Evolutionary conservation across 1,284 basidiomycete genomes (phyloP).

Genomic region (Austropuccinia psidii): DNA sequence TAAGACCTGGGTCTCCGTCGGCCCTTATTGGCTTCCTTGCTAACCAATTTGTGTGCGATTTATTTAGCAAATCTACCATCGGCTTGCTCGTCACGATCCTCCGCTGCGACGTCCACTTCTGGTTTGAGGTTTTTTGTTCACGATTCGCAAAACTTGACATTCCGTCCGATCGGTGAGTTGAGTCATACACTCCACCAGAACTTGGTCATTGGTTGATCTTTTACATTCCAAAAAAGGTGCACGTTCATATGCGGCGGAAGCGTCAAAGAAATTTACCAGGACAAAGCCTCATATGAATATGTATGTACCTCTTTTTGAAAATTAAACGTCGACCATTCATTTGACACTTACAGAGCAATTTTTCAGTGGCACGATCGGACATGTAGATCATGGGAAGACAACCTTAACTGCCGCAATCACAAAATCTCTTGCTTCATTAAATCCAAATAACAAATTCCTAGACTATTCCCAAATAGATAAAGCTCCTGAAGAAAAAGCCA

Average conservation of each 20-base stretch:
- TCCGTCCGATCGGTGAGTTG: too few species aligned
- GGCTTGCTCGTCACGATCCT: too few species aligned
- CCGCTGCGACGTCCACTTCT: too few species aligned
- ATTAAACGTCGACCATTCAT: neutral
- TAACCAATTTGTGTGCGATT: too few species aligned
- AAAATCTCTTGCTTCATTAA: conserved; percentile 73
- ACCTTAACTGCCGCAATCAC: conserved; percentile 98
- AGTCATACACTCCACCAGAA: too few species aligned
- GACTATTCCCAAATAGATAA: conserved; percentile 99
- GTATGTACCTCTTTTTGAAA: neutral
- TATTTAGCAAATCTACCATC: too few species aligned
- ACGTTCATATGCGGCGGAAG: conserved; percentile 29
- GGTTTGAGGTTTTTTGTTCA: too few species aligned
- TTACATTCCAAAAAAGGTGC: neutral
- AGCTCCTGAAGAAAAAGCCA: conserved; percentile 99
- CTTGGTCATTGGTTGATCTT: too few species aligned
- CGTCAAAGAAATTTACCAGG: conserved; percentile 27
- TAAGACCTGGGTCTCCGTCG: too few species aligned
- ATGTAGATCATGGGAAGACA: conserved; percentile 57
- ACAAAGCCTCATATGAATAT: conserved; percentile 35
- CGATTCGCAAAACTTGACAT: too few species aligned
- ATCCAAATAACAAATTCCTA: conserved; percentile 81
- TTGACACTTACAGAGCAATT: neutral
- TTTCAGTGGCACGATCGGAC: conserved; percentile 29
- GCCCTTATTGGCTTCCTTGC: too few species aligned